These are phyloP conservation scores for Setomelanomma holmii DNA, from an alignment of 2,329 filamentous ascomycete genomes.

Conservation along the genomic window DNA sequence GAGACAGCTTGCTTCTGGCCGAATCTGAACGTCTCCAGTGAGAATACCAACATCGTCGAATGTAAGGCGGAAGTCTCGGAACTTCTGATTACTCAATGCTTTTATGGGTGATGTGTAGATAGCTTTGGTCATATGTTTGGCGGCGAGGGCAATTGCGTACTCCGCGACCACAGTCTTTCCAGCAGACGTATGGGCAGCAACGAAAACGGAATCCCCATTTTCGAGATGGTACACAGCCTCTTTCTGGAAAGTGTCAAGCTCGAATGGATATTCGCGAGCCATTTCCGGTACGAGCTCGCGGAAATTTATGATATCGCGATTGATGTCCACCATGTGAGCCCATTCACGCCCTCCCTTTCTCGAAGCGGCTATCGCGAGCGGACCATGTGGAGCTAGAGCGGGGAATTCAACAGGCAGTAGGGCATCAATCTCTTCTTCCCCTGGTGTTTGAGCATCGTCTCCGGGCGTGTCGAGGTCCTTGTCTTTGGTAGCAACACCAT, in stretches of 20 bases:
- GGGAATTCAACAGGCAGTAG: slow-evolving; percentile 93
- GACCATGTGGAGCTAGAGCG: slow-evolving; percentile 82
- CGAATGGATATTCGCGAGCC: slow-evolving; percentile 95
- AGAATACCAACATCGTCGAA: slow-evolving; percentile 98
- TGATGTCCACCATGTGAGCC: slow-evolving; percentile 98
- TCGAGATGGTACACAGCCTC: slow-evolving; percentile 98
- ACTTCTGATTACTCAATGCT: slow-evolving; percentile 97
- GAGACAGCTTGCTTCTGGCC: slow-evolving; percentile 94
- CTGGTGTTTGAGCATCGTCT: slow-evolving; percentile 54
- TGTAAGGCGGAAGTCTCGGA: slow-evolving; percentile 86
- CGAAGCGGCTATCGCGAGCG: slow-evolving; percentile 72
- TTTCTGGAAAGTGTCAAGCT: slow-evolving; percentile 97
- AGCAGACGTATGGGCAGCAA: slow-evolving; percentile 95
- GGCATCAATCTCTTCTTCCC: slow-evolving; percentile 75
- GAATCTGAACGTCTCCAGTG: slow-evolving; percentile 97
- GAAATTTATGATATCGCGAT: slow-evolving; percentile 93
- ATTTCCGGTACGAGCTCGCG: slow-evolving; percentile 92
- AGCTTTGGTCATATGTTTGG: slow-evolving; percentile 99
- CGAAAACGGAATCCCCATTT: slow-evolving; percentile 95
- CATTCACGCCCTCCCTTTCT: slow-evolving; percentile 84
- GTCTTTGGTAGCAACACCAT: slow-evolving; percentile 32
- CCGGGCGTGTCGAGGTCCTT: slow-evolving; percentile 48
- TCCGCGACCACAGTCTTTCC: slow-evolving; percentile 98
- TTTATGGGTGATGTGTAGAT: slow-evolving; percentile 99
- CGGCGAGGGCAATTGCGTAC: slow-evolving; percentile 93